A percentile compares a stretch with the other conserved stretches of the same genome.
Evolutionary conservation across 208 protist genomes (phyloP).

Genomic region (Trypanosoma vivax): DNA sequence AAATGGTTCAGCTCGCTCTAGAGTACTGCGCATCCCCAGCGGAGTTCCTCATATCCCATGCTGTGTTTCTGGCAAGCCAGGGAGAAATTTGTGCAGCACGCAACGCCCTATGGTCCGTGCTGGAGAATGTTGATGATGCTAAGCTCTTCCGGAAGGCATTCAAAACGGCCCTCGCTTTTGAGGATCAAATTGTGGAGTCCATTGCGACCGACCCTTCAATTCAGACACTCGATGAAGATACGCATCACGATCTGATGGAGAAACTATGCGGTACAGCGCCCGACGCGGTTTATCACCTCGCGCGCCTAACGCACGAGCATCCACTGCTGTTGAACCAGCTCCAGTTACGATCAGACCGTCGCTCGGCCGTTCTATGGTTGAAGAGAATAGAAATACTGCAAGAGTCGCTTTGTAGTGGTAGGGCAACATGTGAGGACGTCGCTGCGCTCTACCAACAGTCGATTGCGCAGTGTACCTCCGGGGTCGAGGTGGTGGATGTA

Average conservation of each 20-base stretch:
- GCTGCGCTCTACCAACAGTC: constrained; percentile 49
- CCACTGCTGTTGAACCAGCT: constrained; percentile 61
- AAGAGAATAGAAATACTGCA: constrained; percentile 69
- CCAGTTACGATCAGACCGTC: constrained; percentile 41
- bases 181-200: constrained; percentile 70
- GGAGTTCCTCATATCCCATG: constrained; percentile 40
- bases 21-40: constrained; percentile 42
- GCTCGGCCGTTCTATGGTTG: constrained; percentile 53
- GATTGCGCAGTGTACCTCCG: constrained; percentile 57
- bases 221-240: constrained; percentile 19
- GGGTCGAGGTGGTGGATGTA: constrained; percentile 33
- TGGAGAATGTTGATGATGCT: constrained; percentile 44
- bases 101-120: constrained; percentile 26
- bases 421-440: constrained; percentile 24
- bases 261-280: constrained; percentile 6
- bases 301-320: constrained; percentile 31
- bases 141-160: constrained; percentile 42
- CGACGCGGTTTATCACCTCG: constrained; percentile 36
- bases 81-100: constrained; percentile 46
- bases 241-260: constrained; percentile 27
- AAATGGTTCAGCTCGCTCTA: constrained; percentile 37
- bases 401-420: constrained; percentile 33
- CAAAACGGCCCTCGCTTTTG: constrained; percentile 45
- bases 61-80: constrained; percentile 65
- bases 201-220: constrained; percentile 49